These are phyloP conservation scores for Ormosia emarginata DNA, from an alignment of 306 rosid genomes.

Conservation along the genomic window DNA sequence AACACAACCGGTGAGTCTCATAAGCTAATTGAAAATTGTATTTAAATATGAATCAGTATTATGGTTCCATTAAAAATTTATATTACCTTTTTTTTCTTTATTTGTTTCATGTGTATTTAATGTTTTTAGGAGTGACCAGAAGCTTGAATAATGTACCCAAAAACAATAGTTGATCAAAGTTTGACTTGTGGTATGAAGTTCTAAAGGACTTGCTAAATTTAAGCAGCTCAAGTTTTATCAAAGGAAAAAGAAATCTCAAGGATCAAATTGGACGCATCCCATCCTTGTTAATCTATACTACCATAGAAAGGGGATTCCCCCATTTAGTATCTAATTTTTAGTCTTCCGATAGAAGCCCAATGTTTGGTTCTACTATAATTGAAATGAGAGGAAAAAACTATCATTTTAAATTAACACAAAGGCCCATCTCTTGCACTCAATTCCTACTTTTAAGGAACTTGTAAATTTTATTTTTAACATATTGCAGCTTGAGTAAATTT, in stretches of 20 bases:
- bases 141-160: background rate
- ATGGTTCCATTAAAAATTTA: background rate
- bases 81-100: background rate
- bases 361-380: background rate
- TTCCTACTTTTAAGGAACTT: background rate
- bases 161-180: background rate
- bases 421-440: constrained; percentile 8
- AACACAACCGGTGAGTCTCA: constrained; percentile 70
- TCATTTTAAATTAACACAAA: background rate
- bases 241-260: background rate
- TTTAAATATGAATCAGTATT: background rate
- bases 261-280: background rate
- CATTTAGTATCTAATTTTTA: background rate
- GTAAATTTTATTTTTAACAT: background rate
- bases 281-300: background rate
- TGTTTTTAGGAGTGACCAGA: background rate
- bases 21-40: constrained; percentile 4
- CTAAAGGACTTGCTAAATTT: background rate
- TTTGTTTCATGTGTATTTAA: background rate
- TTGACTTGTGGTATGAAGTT: constrained; percentile 1
- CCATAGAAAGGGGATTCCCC: background rate
- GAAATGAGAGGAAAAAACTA: background rate
- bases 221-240: background rate
- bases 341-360: background rate
- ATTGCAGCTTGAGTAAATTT: background rate